phyloP scores from a whole-genome alignment of 345 rosid genomes.

The Geranium brycei region DNA sequence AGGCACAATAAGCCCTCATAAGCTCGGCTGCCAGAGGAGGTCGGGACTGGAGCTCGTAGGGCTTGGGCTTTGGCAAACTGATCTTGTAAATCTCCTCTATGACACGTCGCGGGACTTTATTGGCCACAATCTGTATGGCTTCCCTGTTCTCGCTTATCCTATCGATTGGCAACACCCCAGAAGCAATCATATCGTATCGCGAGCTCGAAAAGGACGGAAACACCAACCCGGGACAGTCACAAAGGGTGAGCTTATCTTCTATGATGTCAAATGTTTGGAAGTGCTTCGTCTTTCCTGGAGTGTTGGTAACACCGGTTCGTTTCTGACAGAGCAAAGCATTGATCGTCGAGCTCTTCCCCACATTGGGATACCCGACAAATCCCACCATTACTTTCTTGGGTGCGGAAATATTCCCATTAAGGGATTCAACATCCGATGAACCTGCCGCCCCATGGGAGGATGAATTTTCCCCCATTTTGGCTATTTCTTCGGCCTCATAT shows the following conservation, averaged over 20 bases:
- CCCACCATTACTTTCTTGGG: slow-evolving; percentile 49
- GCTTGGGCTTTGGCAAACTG: slow-evolving; percentile 69
- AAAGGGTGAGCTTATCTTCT: slow-evolving; percentile 60
- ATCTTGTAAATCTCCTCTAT: slow-evolving; percentile 72
- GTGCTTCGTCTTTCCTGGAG: slow-evolving; percentile 94
- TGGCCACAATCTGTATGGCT: slow-evolving; percentile 81
- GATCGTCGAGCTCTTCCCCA: slow-evolving; percentile 88
- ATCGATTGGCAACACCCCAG: slow-evolving; percentile 86
- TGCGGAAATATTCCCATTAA: too few relatives aligned
- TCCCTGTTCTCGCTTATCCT: slow-evolving; percentile 83
- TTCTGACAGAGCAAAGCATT: slow-evolving; percentile 92
- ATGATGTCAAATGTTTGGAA: slow-evolving; percentile 70
- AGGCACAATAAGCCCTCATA: slow-evolving; percentile 59
- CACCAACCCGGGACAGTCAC: slow-evolving; percentile 89
- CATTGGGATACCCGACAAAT: slow-evolving; percentile 91
- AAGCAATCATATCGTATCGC: slow-evolving; percentile 80
- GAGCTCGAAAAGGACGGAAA: slow-evolving; percentile 91
- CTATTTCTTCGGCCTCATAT: slow-evolving; percentile 65
- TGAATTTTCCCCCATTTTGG: slow-evolving; percentile 34
- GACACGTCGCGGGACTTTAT: slow-evolving; percentile 49
- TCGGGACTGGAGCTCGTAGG: slow-evolving; percentile 60
- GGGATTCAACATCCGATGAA: slow-evolving; percentile 13
- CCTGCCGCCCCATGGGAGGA: slow-evolving; percentile 15
- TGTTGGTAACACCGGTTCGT: slow-evolving; percentile 81
- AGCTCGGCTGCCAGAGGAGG: slow-evolving; percentile 74